A percentile compares a stretch with the other conserved stretches of the same genome.
Conservation (phyloP, 805 yeast genomes). For the Wickerhamiella qilinensis region DNA sequence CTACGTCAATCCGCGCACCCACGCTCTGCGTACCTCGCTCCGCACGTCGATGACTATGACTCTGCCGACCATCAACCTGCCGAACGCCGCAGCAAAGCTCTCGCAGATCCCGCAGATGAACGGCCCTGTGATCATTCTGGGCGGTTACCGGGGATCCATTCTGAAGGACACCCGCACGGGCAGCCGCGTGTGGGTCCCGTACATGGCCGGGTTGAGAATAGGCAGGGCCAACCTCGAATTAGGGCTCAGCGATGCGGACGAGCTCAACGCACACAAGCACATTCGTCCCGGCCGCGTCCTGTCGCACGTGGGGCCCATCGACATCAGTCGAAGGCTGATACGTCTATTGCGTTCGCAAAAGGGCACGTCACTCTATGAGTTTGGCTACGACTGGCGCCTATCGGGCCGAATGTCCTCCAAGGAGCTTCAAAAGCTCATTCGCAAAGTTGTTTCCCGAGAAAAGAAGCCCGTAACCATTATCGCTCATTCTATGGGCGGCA, state of each 20-base stretch:
- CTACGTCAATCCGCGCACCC: slow-evolving; percentile 47
- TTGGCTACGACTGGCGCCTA: slow-evolving; percentile 91
- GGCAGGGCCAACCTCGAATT: slow-evolving; percentile 51
- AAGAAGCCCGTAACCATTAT: slow-evolving; percentile 52
- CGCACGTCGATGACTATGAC: slow-evolving; percentile 22
- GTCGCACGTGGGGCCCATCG: slow-evolving; percentile 77
- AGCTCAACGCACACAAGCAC: slow-evolving; percentile 32
- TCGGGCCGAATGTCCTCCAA: slow-evolving; percentile 40
- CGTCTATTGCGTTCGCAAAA: slow-evolving; percentile 32
- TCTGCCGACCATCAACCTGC: neutral
- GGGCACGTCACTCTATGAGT: slow-evolving; percentile 46
- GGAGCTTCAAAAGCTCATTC: slow-evolving; percentile 35
- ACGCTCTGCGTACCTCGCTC: slow-evolving; percentile 54
- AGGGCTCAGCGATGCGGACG: slow-evolving; percentile 63
- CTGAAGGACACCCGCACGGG: slow-evolving; percentile 48
- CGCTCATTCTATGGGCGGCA: slow-evolving; percentile 92
- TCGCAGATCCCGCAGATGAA: slow-evolving; percentile 29
- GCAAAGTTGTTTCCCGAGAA: slow-evolving; percentile 21
- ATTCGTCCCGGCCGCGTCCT: slow-evolving; percentile 64
- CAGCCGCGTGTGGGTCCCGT: slow-evolving; percentile 71
- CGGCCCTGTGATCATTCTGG: slow-evolving; percentile 68
- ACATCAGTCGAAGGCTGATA: slow-evolving; percentile 48
- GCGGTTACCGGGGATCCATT: slow-evolving; percentile 80
- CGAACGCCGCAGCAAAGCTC: no score
- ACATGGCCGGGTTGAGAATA: slow-evolving; percentile 66